phyloP scores from a whole-genome alignment of 495 filamentous ascomycete species.

The Trichoderma erinaceum region DNA sequence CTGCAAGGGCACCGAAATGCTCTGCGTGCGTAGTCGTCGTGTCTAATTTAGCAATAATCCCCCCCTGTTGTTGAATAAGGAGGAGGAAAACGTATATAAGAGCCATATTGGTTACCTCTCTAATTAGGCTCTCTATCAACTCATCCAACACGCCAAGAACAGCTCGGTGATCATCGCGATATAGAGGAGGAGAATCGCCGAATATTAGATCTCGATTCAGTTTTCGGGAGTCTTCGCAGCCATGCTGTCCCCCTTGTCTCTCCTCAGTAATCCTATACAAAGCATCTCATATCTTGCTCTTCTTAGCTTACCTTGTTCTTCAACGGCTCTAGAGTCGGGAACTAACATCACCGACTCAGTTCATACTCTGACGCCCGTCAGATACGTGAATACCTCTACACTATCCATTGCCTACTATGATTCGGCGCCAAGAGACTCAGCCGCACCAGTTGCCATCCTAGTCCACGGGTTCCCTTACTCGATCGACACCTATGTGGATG shows the following conservation, averaged over 20 bases:
- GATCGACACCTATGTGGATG: slow-evolving; percentile 23
- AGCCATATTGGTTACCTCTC: not conserved
- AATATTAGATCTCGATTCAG: not conserved
- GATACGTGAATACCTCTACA: slow-evolving; percentile 17
- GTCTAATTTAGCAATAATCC: no score
- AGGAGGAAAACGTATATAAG: no score
- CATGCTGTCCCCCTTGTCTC: not conserved
- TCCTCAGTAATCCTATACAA: not conserved
- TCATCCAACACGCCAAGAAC: not conserved
- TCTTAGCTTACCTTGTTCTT: not conserved
- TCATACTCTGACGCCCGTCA: not conserved
- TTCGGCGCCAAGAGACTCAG: not conserved
- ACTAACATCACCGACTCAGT: not conserved
- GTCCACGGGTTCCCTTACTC: slow-evolving; percentile 26
- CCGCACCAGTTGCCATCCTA: slow-evolving; percentile 18
- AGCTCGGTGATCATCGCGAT: not conserved
- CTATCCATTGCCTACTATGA: slow-evolving; percentile 20
- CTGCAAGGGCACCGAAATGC: not conserved
- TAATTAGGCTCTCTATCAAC: not conserved
- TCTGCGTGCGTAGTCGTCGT: not conserved
- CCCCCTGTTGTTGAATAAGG: no score
- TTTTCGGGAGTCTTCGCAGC: not conserved
- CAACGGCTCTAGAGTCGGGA: not conserved
- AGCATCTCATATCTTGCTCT: not conserved
- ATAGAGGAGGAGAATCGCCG: not conserved